phyloP scores from a whole-genome alignment of 768 basidiomycete genomes.

The Boletus huronensis region DNA sequence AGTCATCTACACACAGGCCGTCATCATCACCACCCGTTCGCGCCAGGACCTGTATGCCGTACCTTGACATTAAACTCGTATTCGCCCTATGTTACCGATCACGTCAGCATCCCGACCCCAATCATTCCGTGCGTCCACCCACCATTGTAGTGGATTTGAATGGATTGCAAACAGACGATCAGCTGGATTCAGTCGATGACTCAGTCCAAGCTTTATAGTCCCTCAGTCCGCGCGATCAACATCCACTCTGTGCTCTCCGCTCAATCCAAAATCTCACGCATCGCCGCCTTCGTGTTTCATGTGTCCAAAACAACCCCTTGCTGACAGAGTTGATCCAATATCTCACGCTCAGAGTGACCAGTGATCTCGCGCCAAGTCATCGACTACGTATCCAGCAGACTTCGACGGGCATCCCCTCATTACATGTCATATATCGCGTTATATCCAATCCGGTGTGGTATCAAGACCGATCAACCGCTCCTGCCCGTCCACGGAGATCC shows the following conservation, averaged over 20 bases:
- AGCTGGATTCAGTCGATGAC: neutral
- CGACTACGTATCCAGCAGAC: neutral
- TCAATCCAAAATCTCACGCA: neutral
- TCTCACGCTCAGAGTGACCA: neutral
- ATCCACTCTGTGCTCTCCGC: too few species aligned
- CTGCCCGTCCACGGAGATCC: neutral
- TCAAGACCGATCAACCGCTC: neutral
- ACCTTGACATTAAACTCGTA: slow-evolving; percentile 89
- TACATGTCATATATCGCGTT: neutral
- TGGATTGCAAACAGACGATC: slow-evolving; percentile 1
- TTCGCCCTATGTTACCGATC: slow-evolving; percentile 9
- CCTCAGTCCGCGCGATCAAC: neutral
- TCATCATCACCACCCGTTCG: neutral
- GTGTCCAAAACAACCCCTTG: too few species aligned
- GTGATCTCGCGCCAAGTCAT: neutral
- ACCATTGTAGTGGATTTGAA: slow-evolving; percentile 18
- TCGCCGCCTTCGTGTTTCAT: too few species aligned
- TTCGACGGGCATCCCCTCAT: neutral
- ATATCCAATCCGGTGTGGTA: neutral
- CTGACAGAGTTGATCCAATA: too few species aligned
- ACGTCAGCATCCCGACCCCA: neutral
- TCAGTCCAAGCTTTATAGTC: slow-evolving; percentile 1
- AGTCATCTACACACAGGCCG: slow-evolving; percentile 59
- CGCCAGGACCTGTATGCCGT: neutral
- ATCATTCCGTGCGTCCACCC: neutral